phyloP scores from a whole-genome alignment of 2,329 filamentous ascomycete species.

The Diaporthe ampelina region DNA sequence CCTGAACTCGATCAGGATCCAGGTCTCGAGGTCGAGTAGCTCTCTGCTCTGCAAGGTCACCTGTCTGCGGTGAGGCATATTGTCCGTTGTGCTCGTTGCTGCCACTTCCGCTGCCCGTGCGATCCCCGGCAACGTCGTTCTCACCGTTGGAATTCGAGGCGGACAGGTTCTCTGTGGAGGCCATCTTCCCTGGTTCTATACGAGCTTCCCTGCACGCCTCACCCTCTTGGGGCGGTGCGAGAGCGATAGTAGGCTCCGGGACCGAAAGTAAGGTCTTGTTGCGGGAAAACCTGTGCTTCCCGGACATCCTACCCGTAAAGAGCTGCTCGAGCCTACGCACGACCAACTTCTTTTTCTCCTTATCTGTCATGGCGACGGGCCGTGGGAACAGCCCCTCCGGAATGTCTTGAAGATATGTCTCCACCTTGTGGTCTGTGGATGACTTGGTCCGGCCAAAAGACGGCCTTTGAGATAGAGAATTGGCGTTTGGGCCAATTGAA shows the following conservation, averaged over 20 bases:
- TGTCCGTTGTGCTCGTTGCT: constrained; percentile 50
- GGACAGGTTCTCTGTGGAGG: constrained; percentile 60
- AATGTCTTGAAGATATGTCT: constrained; percentile 80
- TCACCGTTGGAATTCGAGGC: constrained; percentile 64
- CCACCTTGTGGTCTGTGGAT: constrained; percentile 70
- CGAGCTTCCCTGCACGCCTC: constrained; percentile 63
- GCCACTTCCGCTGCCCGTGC: constrained; percentile 45
- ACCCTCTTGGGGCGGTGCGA: constrained; percentile 32
- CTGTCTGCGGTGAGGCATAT: constrained; percentile 58
- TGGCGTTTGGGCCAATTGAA: constrained; percentile 53
- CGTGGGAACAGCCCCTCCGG: constrained; percentile 77
- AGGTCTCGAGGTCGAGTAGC: constrained; percentile 83
- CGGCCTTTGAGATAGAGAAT: constrained; percentile 56
- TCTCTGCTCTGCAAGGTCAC: constrained; percentile 74
- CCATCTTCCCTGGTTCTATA: constrained; percentile 59
- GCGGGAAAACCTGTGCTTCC: constrained; percentile 40
- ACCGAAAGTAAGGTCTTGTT: constrained; percentile 7
- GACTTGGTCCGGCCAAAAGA: constrained; percentile 56
- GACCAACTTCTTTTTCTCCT: constrained; percentile 81
- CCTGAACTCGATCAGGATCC: constrained; percentile 82
- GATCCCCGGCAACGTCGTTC: constrained; percentile 56
- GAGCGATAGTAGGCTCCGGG: constrained; percentile 29
- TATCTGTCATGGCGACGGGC: constrained; percentile 75
- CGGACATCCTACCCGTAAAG: constrained; percentile 78
- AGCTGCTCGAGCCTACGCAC: constrained; percentile 84